Evolutionary conservation across 768 basidiomycete species (phyloP).

Genomic region (Phanerochaete carnosa): DNA sequence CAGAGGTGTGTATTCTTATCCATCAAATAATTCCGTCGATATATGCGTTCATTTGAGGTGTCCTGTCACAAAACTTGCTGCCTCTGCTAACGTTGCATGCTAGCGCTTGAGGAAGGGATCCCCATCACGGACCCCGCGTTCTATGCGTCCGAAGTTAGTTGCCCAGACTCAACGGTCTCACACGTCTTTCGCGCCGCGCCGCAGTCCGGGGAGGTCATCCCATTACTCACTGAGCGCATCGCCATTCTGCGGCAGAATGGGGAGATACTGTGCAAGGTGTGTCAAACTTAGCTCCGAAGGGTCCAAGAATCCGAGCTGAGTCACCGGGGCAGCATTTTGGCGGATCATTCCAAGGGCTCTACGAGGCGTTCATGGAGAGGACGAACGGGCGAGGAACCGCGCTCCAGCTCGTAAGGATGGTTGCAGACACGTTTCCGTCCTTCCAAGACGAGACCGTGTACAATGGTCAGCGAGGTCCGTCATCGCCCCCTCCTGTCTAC

Average conservation of each 20-base stretch:
- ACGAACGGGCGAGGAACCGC: constrained; percentile 59
- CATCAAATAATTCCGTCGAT: background rate
- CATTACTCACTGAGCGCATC: constrained; percentile 69
- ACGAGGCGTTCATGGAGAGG: constrained; percentile 55
- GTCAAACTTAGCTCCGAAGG: constrained; percentile 21
- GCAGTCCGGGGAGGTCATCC: constrained; percentile 60
- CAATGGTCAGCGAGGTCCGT: constrained; percentile 56
- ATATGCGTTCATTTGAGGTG: background rate
- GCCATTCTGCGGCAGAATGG: constrained; percentile 78
- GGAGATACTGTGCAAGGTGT: constrained; percentile 62
- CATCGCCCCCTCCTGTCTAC: background rate
- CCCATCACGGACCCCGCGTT: constrained; percentile 79
- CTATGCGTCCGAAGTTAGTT: constrained; percentile 66
- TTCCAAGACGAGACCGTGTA: constrained; percentile 69
- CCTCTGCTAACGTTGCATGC: background rate
- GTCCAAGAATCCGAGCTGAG: background rate
- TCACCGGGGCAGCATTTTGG: constrained; percentile 48
- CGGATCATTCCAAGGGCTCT: constrained; percentile 68
- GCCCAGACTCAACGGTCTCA: constrained; percentile 68
- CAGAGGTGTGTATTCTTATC: constrained; percentile 46
- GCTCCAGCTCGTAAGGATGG: constrained; percentile 68
- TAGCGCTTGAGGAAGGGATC: constrained; percentile 74
- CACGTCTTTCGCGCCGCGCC: constrained; percentile 63
- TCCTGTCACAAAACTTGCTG: background rate
- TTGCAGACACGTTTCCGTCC: constrained; percentile 66